Evolutionary conservation across 176 grass and related monocot genomes (phyloP), one percentile per base, ranked within the genome.

Genomic region (Triticum turgidum): DNA sequence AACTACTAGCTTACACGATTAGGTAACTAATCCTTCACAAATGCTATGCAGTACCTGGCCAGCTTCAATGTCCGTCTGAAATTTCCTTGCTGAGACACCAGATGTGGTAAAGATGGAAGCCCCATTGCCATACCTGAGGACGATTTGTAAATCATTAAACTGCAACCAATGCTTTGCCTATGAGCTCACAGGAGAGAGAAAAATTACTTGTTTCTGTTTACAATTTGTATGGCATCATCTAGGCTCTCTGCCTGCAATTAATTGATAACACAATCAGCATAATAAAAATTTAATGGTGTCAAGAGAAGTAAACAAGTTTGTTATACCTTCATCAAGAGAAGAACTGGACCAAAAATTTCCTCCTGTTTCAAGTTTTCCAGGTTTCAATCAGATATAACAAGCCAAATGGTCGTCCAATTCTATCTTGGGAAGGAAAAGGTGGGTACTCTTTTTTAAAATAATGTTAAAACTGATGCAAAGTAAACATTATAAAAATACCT

Each of bases 61-160:
- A 85, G 96, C 92, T 92, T 98, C 93, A 78, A 98, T 94, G 73
- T 98, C 92, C 14, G 81, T 91, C 64, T 98, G 96, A 66, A 96
- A 98, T 92, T 94, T 98, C 71, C 96, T 90, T 67, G 93, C 96
- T 32, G 83, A 82, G 9, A 92, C 76, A 65, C 96, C 96, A 68
- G 93, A 96, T 54, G 94, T 96, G 10, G 97, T 96, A 92, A 96
- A 98, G 89, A 98, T 91, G 63, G 97, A 98, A 51, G 97, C 94
- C 30, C 94, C 97, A 62, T 98, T 98, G 69, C 97, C 97, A 82
- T 96, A 98, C 21, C 97, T 96, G 82, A 78, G 2, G 18, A 65
- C 11, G n/a, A 51, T 77, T 85, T 38, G 77, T 21, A 80, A 65
- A 32, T 56, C 47, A 77, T 34, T 33, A 49, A 52, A 61, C 73